phyloP scores from a whole-genome alignment of 441 rosid genomes.

The Jatropha multifida region DNA sequence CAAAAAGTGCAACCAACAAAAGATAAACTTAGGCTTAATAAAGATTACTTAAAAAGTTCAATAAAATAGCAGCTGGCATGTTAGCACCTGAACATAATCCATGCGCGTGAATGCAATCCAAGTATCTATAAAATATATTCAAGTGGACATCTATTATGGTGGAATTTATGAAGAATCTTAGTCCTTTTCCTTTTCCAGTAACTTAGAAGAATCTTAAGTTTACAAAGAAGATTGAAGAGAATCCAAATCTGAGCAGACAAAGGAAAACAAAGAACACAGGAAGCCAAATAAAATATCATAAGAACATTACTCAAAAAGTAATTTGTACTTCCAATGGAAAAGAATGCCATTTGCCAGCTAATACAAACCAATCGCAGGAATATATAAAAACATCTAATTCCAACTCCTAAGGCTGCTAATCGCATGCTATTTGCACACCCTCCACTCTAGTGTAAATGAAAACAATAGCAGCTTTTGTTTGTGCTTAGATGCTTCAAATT shows the following conservation, averaged over 20 bases:
- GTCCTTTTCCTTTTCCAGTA: conserved; percentile 22
- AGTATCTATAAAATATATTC: conserved; percentile 13
- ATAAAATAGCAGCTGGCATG: conserved; percentile 17
- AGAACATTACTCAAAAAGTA: conserved; percentile 43
- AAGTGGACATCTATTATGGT: conserved; percentile 19
- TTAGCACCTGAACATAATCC: conserved; percentile 26
- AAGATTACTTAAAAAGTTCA: neutral
- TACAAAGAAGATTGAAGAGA: conserved; percentile 18
- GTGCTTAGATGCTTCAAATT: conserved; percentile 12
- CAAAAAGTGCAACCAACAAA: neutral
- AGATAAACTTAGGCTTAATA: neutral
- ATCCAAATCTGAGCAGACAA: conserved; percentile 21
- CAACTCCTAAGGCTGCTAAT: conserved; percentile 31
- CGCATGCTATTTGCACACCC: conserved; percentile 30
- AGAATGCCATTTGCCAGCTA: conserved; percentile 47
- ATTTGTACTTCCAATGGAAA: conserved; percentile 46
- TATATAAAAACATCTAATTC: conserved; percentile 18
- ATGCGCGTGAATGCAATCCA: conserved; percentile 31
- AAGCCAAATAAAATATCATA: conserved; percentile 26
- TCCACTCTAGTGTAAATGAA: conserved; percentile 29
- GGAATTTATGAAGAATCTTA: conserved; percentile 31
- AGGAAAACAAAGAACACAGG: conserved; percentile 18
- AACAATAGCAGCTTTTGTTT: conserved; percentile 32
- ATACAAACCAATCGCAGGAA: conserved; percentile 26
- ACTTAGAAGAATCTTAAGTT: conserved; percentile 30